These are phyloP conservation scores for Ceratocystis lukuohia DNA, from an alignment of 2,329 filamentous ascomycete genomes.

Conservation along the genomic window DNA sequence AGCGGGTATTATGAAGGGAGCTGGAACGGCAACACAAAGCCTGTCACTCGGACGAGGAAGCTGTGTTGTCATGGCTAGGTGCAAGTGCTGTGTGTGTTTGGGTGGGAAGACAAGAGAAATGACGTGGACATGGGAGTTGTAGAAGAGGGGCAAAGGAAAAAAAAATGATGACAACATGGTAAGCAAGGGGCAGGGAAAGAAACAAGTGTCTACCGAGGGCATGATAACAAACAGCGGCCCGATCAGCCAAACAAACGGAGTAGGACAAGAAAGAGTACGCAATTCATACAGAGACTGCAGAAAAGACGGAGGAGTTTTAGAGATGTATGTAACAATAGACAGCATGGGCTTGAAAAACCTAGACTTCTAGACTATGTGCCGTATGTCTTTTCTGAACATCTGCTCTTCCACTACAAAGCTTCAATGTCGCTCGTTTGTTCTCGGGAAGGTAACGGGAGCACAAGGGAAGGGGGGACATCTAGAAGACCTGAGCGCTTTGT, in stretches of 20 bases:
- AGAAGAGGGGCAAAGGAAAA: conserved; percentile 1
- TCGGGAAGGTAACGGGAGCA: background rate
- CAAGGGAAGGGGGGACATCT: background rate
- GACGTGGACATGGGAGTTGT: background rate
- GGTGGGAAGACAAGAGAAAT: background rate
- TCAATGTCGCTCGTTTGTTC: background rate
- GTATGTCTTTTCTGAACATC: too few relatives aligned
- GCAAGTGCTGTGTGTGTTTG: too few relatives aligned
- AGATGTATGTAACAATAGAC: background rate
- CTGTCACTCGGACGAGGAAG: background rate
- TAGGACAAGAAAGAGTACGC: background rate
- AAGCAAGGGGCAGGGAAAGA: background rate
- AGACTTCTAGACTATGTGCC: background rate
- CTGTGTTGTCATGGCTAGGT: too few relatives aligned
- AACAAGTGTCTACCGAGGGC: background rate
- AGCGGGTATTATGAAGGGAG: background rate
- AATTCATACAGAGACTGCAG: background rate
- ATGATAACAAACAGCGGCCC: background rate
- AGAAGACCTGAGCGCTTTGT: conserved; percentile 1
- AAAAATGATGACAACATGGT: background rate
- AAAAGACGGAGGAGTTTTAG: background rate
- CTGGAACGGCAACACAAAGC: background rate
- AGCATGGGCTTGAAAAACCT: background rate
- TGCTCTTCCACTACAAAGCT: background rate
- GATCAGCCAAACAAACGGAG: background rate